Evolutionary conservation across 306 rosid species (phyloP).

Genomic region (Rosa persica): DNA sequence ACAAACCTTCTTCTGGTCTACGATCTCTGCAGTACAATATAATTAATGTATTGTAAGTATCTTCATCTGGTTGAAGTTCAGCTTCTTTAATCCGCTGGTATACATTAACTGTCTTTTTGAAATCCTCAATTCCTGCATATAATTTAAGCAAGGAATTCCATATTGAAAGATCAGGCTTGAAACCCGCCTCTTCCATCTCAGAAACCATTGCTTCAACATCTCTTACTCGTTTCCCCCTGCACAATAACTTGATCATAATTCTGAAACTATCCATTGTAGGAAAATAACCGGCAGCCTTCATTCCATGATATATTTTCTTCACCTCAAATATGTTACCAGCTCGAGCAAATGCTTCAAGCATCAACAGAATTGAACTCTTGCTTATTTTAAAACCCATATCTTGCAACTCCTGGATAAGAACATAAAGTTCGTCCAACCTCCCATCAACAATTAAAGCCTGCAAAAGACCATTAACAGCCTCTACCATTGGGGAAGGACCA

Average conservation of each 20-base stretch:
- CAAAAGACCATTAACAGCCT: constrained; percentile 80
- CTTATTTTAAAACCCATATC: constrained; percentile 91
- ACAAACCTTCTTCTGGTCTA: constrained; percentile 87
- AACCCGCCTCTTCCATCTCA: constrained; percentile 88
- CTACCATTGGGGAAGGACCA: constrained; percentile 86
- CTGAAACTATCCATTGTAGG: constrained; percentile 86
- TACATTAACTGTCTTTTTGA: constrained; percentile 50
- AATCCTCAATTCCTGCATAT: constrained; percentile 71
- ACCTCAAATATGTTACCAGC: constrained; percentile 86
- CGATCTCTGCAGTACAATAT: constrained; percentile 84
- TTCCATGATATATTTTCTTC: constrained; percentile 86
- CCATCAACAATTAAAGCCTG: constrained; percentile 73
- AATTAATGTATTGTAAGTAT: constrained; percentile 73
- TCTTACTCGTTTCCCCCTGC: constrained; percentile 66
- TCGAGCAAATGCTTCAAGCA: constrained; percentile 83
- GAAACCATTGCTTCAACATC: constrained; percentile 76
- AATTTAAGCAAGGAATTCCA: constrained; percentile 71
- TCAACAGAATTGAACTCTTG: constrained; percentile 81
- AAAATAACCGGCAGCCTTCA: constrained; percentile 94
- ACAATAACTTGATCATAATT: constrained; percentile 65
- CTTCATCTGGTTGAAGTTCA: constrained; percentile 70
- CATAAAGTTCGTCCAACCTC: constrained; percentile 82
- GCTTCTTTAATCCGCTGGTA: constrained; percentile 66
- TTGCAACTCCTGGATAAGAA: constrained; percentile 84
- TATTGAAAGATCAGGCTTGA: constrained; percentile 78